A percentile compares a stretch with the other conserved stretches of the same genome.
phyloP scores from a whole-genome alignment of 2,329 filamentous ascomycete genomes.

The Fusarium newnesense region DNA sequence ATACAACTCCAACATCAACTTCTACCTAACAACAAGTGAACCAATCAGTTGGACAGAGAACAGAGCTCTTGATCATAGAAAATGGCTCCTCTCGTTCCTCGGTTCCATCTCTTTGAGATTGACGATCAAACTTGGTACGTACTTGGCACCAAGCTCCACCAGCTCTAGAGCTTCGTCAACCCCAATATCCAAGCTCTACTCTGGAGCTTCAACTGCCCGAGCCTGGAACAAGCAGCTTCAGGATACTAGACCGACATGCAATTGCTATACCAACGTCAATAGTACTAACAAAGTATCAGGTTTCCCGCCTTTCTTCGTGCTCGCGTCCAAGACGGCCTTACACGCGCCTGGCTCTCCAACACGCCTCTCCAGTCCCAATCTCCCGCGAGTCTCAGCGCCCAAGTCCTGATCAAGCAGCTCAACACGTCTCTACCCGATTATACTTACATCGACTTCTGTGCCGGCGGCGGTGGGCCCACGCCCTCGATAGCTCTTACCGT shows the following conservation, averaged over 20 bases:
- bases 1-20: background rate
- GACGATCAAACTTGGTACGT: slow-evolving; percentile 72
- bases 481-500: slow-evolving; percentile 70
- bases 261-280: background rate
- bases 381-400: slow-evolving; percentile 70
- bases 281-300: slow-evolving; percentile 53
- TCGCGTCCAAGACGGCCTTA: slow-evolving; percentile 72
- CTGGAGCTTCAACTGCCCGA: background rate
- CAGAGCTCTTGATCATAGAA: background rate
- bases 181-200: background rate
- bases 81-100: slow-evolving; percentile 64
- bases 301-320: slow-evolving; percentile 73
- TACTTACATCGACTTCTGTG: slow-evolving; percentile 80
- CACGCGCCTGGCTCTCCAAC: slow-evolving; percentile 69
- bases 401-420: slow-evolving; percentile 63
- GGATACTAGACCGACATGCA: background rate
- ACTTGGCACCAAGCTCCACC: slow-evolving; percentile 5
- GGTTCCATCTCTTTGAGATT: slow-evolving; percentile 74
- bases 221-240: background rate
- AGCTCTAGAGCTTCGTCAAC: background rate
- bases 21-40: background rate
- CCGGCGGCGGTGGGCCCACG: slow-evolving; percentile 77
- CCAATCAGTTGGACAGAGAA: background rate
- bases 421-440: slow-evolving; percentile 60
- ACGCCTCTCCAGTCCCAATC: slow-evolving; percentile 68